Conservation (phyloP, 345 rosid species). For the Eucalyptus guilfoylei region DNA sequence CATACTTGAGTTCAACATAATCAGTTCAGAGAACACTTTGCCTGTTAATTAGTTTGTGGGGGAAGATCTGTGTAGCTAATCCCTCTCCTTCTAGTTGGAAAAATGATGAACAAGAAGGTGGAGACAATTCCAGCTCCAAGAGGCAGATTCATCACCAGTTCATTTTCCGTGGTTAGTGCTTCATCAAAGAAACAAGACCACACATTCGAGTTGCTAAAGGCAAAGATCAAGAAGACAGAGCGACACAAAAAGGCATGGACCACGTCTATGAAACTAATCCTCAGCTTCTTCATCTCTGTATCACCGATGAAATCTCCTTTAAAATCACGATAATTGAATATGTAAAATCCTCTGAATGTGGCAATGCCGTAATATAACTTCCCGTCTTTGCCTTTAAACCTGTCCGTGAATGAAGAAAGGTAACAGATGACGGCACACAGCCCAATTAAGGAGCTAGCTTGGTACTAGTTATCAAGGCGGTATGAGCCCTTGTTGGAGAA, state of each 20-base stretch:
- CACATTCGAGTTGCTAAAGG: conserved; percentile 21
- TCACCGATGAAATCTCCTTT: background rate
- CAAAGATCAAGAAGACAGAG: conserved; percentile 39
- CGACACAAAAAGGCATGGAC: conserved; percentile 32
- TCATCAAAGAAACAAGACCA: conserved; percentile 18
- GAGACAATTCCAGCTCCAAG: conserved; percentile 20
- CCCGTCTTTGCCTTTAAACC: conserved; percentile 16
- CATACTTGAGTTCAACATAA: background rate
- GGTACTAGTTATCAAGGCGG: conserved; percentile 8
- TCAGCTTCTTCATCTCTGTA: background rate
- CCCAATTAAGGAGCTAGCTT: conserved; percentile 10
- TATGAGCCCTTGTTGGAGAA: conserved; percentile 40
- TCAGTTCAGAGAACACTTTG: background rate
- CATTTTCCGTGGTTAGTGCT: background rate
- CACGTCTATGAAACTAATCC: conserved; percentile 14
- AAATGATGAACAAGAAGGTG: conserved; percentile 17
- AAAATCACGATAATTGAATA: conserved; percentile 7
- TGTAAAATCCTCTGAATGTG: conserved; percentile 7
- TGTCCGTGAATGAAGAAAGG: conserved; percentile 43
- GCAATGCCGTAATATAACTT: conserved; percentile 36
- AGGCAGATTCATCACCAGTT: conserved; percentile 15
- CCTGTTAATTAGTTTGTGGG: background rate
- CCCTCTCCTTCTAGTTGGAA: conserved; percentile 30
- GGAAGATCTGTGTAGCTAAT: conserved; percentile 15
- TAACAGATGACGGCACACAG: conserved; percentile 16